These are phyloP conservation scores for Pythium rishiriense DNA, from an alignment of 352 stramenopile genomes.

Conservation along the genomic window DNA sequence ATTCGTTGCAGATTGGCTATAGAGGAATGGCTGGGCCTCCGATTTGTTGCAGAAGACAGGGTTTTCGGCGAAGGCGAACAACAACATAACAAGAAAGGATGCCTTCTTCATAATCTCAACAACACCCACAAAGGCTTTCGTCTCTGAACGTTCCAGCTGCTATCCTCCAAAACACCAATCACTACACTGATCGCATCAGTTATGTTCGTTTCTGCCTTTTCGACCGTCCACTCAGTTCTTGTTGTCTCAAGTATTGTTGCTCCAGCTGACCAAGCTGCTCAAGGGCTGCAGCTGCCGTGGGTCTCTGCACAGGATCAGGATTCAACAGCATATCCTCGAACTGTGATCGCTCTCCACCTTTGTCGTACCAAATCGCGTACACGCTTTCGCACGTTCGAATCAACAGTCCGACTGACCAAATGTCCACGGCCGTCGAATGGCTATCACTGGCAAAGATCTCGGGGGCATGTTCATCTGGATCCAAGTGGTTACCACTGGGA, in stretches of 20 bases:
- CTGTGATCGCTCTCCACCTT: slow-evolving; percentile 11
- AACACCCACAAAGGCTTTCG: no score
- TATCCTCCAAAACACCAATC: no score
- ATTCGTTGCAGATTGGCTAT: no score
- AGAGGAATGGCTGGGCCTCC: no score
- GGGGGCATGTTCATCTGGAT: slow-evolving; percentile 10
- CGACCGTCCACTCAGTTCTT: no score
- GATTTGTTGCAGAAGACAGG: no score
- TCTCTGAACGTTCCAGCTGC: no score
- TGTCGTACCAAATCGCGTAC: slow-evolving; percentile 18
- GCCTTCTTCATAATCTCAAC: no score
- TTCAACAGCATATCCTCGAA: slow-evolving; percentile 15
- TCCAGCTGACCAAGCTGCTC: slow-evolving; percentile 25
- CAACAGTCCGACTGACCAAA: slow-evolving; percentile 18
- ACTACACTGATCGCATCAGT: no score
- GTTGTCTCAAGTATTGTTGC: slow-evolving; percentile 28
- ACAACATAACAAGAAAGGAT: no score
- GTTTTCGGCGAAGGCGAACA: no score
- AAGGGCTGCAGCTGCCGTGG: slow-evolving; percentile 15
- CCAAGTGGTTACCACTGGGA: slow-evolving; percentile 14
- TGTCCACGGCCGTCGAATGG: slow-evolving; percentile 14
- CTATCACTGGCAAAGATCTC: slow-evolving; percentile 12
- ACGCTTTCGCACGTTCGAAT: slow-evolving; percentile 19
- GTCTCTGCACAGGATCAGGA: slow-evolving; percentile 11
- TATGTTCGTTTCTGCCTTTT: no score